Base-by-base conservation (phyloP, 164 flowering plant genomes). In the Tetracentron sinense region DNA sequence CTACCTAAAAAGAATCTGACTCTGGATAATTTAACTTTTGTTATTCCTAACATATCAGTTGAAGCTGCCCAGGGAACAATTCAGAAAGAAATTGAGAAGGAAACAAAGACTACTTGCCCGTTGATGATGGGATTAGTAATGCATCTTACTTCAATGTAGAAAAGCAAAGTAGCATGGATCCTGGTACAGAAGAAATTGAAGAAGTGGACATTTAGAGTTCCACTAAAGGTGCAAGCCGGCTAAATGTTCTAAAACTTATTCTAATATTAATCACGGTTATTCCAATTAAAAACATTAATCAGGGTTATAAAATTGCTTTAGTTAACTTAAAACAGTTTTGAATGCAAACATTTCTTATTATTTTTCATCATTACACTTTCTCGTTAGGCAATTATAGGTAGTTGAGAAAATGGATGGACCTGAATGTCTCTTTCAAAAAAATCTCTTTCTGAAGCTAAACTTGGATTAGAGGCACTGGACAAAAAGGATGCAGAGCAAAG, bases 401-500 rank as follows among this genome's bases (percentile, higher is more conserved):
- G 67, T 74, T 64, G 99, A 95, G 75, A 95, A 79, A 73, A 83
- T 88, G 20, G 60, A 60, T 6, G 99, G 97, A 33, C 89, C 96
- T 26, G 96, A 70, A 72, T 62, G 74, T 59, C 89, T 63, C 84
- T 90, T 55, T 76, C 97, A 22, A 81, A 85, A 66, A 96, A 90
- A 56, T 72, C 79, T 62, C 60, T 87, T 60, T 68, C 75, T 66
- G 89, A 92, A 71, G 96, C 92, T 42, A 88, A 78, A 77, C 59
- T 22, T 20, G 88, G 82, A 70, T 66, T 95, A 75, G 91, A 81
- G 67, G 80, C 78, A 65, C 73, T 92, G 67, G 88, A 90, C 78
- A 87, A 81, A 73, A 92, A 81, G 72, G 98, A 92, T 68, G 86
- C 85, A 4, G 97, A 92, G 68, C 77, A 98, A 57, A 85, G 86